Evolutionary conservation across 768 basidiomycete genomes (phyloP), one percentile per base, ranked within the genome.

Genomic region (Agrocybe chaxingu): DNA sequence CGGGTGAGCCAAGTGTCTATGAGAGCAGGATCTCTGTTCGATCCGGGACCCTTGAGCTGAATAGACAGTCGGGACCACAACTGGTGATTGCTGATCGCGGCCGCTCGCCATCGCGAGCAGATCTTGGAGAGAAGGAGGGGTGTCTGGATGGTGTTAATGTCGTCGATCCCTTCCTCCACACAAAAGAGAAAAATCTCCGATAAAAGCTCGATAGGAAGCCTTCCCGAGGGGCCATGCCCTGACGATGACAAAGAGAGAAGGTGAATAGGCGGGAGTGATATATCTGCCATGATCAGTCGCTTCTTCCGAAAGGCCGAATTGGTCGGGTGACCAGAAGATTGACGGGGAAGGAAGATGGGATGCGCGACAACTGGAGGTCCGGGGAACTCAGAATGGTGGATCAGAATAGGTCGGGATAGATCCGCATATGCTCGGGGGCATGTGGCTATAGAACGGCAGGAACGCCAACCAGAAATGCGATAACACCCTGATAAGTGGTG

Each of bases 151-250:
- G 73, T 72, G 51, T 71, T 70, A 35, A 54, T 50, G 9, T 42
- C 52, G 54, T 68, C 70, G 56, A 73, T 62, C 43, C 54, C 60
- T 31, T 67, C 67, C 49, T 68, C 66, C 19, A 67, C 63, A 55
- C 69, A 69, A 36, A 70, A 64, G n/a, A 73, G 62, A 53, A 74
- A 74, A 50, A 74, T 71, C 53, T 71, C 69, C 18, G 73, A 74
- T 18, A 74, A 55, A 19, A 73, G 62, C 60, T 74, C 73, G 45
- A 66, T 63, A 24, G 73, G 73, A 39, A 74, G 57, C 13, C 48
- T 55, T 30, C 54, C 48, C 42, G 61, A 64, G 37, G 60, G 58
- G 10, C 56, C 57, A 43, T 57, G 46, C 47, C 51, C 50, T 24
- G 50, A 50, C 24, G 48, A 47, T 16, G 57, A 52, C 42, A 24